phyloP scores from a whole-genome alignment of 495 filamentous ascomycete species.

The Paragyromitra xinjiangensis region DNA sequence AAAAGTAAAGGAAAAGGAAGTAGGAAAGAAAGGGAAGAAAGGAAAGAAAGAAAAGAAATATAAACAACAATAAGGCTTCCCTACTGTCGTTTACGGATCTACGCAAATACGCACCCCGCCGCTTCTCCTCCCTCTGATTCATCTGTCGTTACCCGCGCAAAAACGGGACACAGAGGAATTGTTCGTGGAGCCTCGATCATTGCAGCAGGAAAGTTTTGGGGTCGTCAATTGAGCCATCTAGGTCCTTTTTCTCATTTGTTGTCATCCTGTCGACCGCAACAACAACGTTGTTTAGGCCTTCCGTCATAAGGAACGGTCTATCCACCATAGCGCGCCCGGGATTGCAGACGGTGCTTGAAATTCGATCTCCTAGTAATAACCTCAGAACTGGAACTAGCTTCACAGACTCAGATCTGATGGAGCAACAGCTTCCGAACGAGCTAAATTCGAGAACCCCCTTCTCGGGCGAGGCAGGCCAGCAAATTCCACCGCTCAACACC shows the following conservation, averaged over 20 bases:
- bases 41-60: constrained; percentile 21
- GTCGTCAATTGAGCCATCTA: constrained; percentile 40
- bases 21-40: not conserved
- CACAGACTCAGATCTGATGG: constrained; percentile 48
- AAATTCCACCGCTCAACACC: constrained; percentile 48
- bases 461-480: constrained; percentile 54
- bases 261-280: constrained; percentile 50
- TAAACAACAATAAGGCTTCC: constrained; percentile 29
- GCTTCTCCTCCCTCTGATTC: constrained; percentile 29
- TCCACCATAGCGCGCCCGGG: constrained; percentile 47
- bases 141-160: constrained; percentile 50
- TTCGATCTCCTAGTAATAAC: constrained; percentile 37
- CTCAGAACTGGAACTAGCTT: constrained; percentile 41
- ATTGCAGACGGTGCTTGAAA: constrained; percentile 48
- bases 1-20: not conserved
- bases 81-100: constrained; percentile 49
- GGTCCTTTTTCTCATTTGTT: constrained; percentile 19
- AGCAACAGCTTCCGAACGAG: constrained; percentile 51
- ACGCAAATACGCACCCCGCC: constrained; percentile 46
- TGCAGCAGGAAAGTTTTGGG: constrained; percentile 40
- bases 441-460: constrained; percentile 55
- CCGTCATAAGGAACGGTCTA: constrained; percentile 40
- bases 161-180: constrained; percentile 39
- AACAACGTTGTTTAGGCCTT: constrained; percentile 47
- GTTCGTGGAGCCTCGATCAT: constrained; percentile 43